phyloP scores from a whole-genome alignment of 768 basidiomycete species.

The Coprinopsis strossmayeri region DNA sequence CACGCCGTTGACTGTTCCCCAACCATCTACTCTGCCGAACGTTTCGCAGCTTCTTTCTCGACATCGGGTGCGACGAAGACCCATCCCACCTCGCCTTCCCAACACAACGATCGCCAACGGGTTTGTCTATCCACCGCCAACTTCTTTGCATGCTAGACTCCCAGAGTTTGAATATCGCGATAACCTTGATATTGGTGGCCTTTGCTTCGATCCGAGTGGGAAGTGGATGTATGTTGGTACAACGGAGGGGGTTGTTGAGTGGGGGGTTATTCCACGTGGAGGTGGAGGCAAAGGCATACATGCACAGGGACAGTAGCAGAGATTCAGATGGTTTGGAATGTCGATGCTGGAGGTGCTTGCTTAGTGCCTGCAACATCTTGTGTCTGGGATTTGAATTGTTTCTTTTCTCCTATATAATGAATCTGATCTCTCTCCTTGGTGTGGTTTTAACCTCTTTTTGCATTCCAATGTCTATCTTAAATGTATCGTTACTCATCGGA shows the following conservation, averaged over 20 bases:
- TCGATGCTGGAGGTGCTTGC: too few relatives aligned
- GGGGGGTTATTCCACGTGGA: conserved; percentile 9
- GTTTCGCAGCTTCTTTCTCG: not conserved
- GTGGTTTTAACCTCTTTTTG: too few relatives aligned
- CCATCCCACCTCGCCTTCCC: not conserved
- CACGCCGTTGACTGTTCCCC: not conserved
- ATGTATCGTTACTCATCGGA: too few relatives aligned
- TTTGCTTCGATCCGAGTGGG: conserved; percentile 27
- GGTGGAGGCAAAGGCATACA: too few relatives aligned
- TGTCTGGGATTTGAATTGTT: too few relatives aligned
- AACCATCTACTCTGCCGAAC: not conserved
- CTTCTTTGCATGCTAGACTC: too few relatives aligned
- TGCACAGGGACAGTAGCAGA: too few relatives aligned
- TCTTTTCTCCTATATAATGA: too few relatives aligned
- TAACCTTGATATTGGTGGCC: conserved; percentile 24
- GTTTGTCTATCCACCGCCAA: not conserved
- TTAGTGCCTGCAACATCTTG: too few relatives aligned
- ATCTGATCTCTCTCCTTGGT: too few relatives aligned
- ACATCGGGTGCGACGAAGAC: not conserved
- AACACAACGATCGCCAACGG: conserved; percentile 3
- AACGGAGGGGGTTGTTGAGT: conserved; percentile 13
- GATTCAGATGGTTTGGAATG: too few relatives aligned
- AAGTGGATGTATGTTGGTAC: conserved; percentile 25
- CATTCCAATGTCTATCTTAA: too few relatives aligned
- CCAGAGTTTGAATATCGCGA: conserved; percentile 15